Percentiles rank a stretch among this genome's conserved stretches.
These are phyloP conservation scores for Venturia aucupariae DNA, from an alignment of 2,329 filamentous ascomycete genomes.

Conservation along the genomic window DNA sequence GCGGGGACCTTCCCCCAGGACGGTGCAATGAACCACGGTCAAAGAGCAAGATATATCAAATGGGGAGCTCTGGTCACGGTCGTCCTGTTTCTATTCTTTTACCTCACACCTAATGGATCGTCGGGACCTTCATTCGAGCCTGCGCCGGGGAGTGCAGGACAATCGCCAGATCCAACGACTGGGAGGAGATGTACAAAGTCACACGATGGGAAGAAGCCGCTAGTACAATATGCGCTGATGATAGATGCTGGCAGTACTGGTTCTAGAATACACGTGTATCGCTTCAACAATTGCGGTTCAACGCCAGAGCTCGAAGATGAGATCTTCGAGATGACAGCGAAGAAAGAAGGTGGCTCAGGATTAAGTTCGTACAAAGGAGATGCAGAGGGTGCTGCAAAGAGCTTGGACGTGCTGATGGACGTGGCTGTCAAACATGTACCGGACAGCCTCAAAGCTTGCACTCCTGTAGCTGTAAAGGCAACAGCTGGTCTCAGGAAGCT, in stretches of 20 bases:
- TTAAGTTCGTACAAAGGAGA: conserved; percentile 82
- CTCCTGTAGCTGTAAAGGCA: conserved; percentile 93
- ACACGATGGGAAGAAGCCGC: conserved; percentile 76
- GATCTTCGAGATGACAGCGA: conserved; percentile 87
- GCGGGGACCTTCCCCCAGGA: conserved; percentile 1
- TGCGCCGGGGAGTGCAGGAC: conserved; percentile 29
- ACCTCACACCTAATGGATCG: conserved; percentile 38
- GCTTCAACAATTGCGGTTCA: conserved; percentile 96
- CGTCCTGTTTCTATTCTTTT: conserved; percentile 48
- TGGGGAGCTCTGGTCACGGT: conserved; percentile 51
- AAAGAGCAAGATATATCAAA: conserved; percentile 52
- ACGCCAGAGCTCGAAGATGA: conserved; percentile 93
- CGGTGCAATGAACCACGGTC: conserved; percentile 51
- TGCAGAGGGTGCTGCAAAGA: conserved; percentile 79
- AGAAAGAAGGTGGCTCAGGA: conserved; percentile 66
- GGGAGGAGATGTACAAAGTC: conserved; percentile 72
- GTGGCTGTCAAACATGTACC: conserved; percentile 79
- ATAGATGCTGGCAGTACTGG: conserved; percentile 97
- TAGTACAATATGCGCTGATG: conserved; percentile 97
- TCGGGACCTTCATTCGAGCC: not conserved
- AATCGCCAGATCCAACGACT: conserved; percentile 47
- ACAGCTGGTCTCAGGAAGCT: conserved; percentile 88
- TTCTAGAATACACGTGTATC: conserved; percentile 96
- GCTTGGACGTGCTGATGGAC: conserved; percentile 78
- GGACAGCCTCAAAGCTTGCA: conserved; percentile 81